phyloP scores from a whole-genome alignment of 495 filamentous ascomycete genomes.

The Saxophila tyrrhenica region DNA sequence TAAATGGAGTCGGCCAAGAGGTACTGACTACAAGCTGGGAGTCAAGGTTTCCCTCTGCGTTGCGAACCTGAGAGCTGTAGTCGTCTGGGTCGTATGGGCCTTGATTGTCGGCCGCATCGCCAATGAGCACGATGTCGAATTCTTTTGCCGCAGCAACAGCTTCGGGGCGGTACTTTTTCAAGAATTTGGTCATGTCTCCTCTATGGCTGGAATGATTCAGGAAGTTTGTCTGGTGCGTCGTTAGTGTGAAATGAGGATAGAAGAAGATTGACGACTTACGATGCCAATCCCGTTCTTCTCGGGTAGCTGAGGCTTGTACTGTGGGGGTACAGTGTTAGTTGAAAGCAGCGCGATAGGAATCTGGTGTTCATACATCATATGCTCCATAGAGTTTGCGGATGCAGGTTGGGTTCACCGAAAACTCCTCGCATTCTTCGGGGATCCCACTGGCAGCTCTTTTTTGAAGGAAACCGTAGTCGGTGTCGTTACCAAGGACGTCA shows the following conservation, averaged over 20 bases:
- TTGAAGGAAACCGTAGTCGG: neutral
- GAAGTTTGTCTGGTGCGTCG: constrained; percentile 41
- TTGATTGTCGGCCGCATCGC: constrained; percentile 27
- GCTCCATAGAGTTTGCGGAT: neutral
- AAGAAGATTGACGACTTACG: neutral
- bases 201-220: constrained; percentile 38
- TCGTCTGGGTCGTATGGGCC: neutral
- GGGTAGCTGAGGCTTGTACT: no score
- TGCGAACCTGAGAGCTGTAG: constrained; percentile 2
- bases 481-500: no score
- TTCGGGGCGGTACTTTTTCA: constrained; percentile 37
- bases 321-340: neutral
- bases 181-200: constrained; percentile 36
- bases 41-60: constrained; percentile 37
- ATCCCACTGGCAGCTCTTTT: neutral
- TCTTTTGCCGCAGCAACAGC: constrained; percentile 30
- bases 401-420: neutral
- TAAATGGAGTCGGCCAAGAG: constrained; percentile 21
- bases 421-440: neutral
- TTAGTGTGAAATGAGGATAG: constrained; percentile 27
- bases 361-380: neutral
- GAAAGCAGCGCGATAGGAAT: neutral
- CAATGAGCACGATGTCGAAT: constrained; percentile 33
- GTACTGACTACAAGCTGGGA: constrained; percentile 31
- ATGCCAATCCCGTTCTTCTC: no score